These are phyloP conservation scores for Vigna reflexopilosa DNA, from an alignment of 306 rosid species.

Conservation along the genomic window DNA sequence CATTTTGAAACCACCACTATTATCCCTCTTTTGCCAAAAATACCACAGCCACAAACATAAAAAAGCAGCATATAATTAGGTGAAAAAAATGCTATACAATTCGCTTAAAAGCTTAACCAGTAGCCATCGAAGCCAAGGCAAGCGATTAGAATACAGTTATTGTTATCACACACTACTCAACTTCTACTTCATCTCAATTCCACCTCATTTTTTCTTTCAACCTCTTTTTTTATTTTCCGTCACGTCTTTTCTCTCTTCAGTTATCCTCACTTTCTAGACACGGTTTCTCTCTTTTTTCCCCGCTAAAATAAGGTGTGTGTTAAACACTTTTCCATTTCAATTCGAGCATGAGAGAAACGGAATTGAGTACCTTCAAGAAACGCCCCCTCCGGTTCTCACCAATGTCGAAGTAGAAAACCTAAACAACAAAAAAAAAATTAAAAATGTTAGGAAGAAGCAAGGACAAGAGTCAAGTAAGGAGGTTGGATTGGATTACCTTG, in stretches of 20 bases:
- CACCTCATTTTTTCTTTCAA: neutral
- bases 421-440: neutral
- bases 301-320: neutral
- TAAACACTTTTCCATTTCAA: neutral
- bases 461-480: neutral
- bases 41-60: neutral
- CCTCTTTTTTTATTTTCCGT: neutral
- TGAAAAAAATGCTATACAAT: neutral
- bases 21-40: neutral
- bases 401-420: slow-evolving; percentile 97
- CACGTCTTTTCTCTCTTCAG: neutral
- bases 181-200: neutral
- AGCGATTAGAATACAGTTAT: neutral
- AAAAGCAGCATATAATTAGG: neutral
- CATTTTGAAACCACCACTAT: neutral
- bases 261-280: neutral
- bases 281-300: neutral
- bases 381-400: slow-evolving; percentile 99
- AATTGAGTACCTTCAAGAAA: slow-evolving; percentile 79
- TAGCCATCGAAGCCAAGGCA: neutral
- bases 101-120: neutral
- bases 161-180: neutral
- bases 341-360: neutral
- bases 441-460: neutral
- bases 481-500: slow-evolving; percentile 53